Base-by-base conservation (phyloP, 305 asterid genomes). In the Petunia hybrid region DNA sequence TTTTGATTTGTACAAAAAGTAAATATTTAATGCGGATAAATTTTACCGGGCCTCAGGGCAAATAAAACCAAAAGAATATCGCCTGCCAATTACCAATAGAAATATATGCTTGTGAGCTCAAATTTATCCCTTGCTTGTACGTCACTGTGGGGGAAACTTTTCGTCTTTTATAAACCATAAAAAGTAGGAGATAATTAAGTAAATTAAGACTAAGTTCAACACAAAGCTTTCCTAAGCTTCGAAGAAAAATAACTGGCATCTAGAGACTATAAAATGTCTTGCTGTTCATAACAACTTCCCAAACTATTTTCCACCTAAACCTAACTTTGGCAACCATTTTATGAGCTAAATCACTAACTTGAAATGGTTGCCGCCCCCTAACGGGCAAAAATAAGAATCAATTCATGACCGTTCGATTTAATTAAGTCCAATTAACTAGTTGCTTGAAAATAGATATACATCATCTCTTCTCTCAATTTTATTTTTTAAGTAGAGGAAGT, bases 291-390 rank as follows among this genome's bases (percentile, higher is more conserved):
- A 16, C 65, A 22, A 60, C 36, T 60, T 60, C 22, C 39, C 16
- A 22, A 22, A 60, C 12, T 16, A 22, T 31, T 22, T 61, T 31
- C 3, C 36, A 61, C 66, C 66, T 61, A 61, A 61, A 61, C 8
- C 66, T 2, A 1, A 61, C 66, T 60, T 60, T 22, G 66, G 39
- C 40, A 22, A 39, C 40, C 40, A 60, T 16, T 60, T 22, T 5
- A 3, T 16, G 65, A 60, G 22, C 22, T 60, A 22, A 22, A 60
- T 60, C 8, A 4, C 5, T 60, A 16, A 60, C 36, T 22, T 60
- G 66, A 60, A 60, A 60, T 60, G 36, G 40, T 60, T 60, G 66
- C 66, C 40, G 66, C 36, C 66, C 57, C 66, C 12, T 22, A 60
- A 60, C 66, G 66, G 66, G 40, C 66, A 60, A 60, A 60, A 60